phyloP scores from a whole-genome alignment of 805 yeast species.

The Kazachstania bromeliacearum region DNA sequence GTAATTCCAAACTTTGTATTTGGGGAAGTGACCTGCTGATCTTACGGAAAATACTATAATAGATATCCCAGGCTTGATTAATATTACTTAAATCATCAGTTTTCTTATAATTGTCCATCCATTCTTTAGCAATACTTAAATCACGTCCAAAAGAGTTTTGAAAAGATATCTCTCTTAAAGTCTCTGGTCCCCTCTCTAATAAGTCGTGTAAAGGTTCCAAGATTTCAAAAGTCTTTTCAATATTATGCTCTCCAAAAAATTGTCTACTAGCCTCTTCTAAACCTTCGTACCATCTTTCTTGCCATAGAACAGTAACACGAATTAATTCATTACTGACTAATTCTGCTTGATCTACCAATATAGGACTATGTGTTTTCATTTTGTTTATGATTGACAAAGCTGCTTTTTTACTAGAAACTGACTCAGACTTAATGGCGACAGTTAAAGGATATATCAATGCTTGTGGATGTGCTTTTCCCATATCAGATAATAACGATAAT shows the following conservation, averaged over 20 bases:
- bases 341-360: slow-evolving; percentile 84
- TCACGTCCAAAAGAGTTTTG: slow-evolving; percentile 91
- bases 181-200: slow-evolving; percentile 81
- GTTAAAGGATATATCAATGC: slow-evolving; percentile 92
- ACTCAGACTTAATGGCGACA: slow-evolving; percentile 91
- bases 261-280: slow-evolving; percentile 91
- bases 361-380: slow-evolving; percentile 81
- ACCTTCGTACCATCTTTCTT: slow-evolving; percentile 96
- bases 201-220: slow-evolving; percentile 81
- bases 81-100: slow-evolving; percentile 80
- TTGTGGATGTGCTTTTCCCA: slow-evolving; percentile 95
- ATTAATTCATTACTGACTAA: slow-evolving; percentile 88
- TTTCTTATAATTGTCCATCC: slow-evolving; percentile 79
- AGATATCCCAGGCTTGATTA: slow-evolving; percentile 97
- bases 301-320: slow-evolving; percentile 93
- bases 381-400: slow-evolving; percentile 86
- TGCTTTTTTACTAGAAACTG: slow-evolving; percentile 80
- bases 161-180: slow-evolving; percentile 86
- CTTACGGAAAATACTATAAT: slow-evolving; percentile 85
- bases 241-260: slow-evolving; percentile 89
- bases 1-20: slow-evolving; percentile 74
- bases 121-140: slow-evolving; percentile 82
- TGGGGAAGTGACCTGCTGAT: slow-evolving; percentile 85
- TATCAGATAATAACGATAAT: slow-evolving; percentile 68
- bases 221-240: slow-evolving; percentile 88